These are phyloP conservation scores for Epichloe elymi DNA, from an alignment of 2,329 filamentous ascomycete genomes.

Conservation along the genomic window DNA sequence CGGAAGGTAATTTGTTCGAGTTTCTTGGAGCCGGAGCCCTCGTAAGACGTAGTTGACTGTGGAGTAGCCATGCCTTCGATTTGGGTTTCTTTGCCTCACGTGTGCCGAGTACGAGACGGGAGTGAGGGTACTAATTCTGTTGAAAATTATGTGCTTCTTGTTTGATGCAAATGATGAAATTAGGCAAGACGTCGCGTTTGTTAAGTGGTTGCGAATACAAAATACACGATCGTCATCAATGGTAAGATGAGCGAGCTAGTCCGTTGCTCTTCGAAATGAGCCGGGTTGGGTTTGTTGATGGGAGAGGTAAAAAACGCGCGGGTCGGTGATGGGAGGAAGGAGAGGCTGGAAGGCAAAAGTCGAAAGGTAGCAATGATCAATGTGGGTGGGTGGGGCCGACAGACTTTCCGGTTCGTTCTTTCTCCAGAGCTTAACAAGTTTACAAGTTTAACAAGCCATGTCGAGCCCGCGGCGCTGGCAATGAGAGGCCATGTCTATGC, in stretches of 20 bases:
- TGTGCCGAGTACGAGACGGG: neutral
- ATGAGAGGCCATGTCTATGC: no score
- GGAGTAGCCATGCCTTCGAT: constrained; percentile 40
- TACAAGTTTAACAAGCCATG: neutral
- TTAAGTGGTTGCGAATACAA: neutral
- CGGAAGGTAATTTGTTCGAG: constrained; percentile 84
- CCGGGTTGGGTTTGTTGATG: constrained; percentile 1
- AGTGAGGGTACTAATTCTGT: neutral
- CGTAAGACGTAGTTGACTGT: constrained; percentile 33
- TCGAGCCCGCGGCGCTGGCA: no score
- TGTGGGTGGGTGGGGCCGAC: neutral
- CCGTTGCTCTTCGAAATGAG: constrained; percentile 1
- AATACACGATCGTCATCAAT: neutral
- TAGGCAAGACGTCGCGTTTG: neutral
- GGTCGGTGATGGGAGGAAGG: constrained; percentile 3
- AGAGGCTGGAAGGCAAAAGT: neutral
- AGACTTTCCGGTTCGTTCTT: neutral
- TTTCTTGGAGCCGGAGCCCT: constrained; percentile 33
- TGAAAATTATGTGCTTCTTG: constrained; percentile 1
- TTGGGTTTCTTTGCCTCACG: neutral
- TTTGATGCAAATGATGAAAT: neutral
- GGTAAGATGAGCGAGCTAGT: neutral
- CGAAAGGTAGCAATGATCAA: neutral
- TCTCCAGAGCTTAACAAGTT: neutral
- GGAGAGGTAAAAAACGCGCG: neutral